phyloP scores from a whole-genome alignment of 176 grass and related monocot genomes.

The Zoysia pacifica region DNA sequence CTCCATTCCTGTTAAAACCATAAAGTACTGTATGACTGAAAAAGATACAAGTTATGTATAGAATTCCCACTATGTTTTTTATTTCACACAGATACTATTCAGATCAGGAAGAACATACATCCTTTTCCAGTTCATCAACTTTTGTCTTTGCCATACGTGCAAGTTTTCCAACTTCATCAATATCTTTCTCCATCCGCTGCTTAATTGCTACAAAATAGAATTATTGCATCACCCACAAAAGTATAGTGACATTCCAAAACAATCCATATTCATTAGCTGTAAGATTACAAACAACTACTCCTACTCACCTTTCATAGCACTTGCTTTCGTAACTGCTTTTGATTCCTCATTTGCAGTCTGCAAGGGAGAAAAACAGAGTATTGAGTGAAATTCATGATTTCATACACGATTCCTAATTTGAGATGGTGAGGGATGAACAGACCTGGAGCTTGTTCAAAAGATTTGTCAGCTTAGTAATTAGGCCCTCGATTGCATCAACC shows the following conservation, averaged over 20 bases:
- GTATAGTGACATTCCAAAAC: slow-evolving; percentile 9
- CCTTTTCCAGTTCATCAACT: slow-evolving; percentile 85
- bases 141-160: slow-evolving; percentile 83
- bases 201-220: slow-evolving; percentile 71
- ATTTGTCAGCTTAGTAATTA: slow-evolving; percentile 71
- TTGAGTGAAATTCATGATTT: neutral
- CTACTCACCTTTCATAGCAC: slow-evolving; percentile 77
- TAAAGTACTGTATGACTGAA: neutral
- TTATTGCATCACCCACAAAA: slow-evolving; percentile 3
- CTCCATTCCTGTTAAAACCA: neutral
- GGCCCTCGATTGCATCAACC: slow-evolving; percentile 78
- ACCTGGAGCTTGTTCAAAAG: slow-evolving; percentile 91
- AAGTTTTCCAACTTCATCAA: slow-evolving; percentile 94
- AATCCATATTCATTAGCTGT: neutral
- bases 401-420: neutral
- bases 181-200: slow-evolving; percentile 93
- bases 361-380: slow-evolving; percentile 24
- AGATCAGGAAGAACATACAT: slow-evolving; percentile 58
- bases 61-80: neutral
- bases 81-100: slow-evolving; percentile 1
- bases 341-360: slow-evolving; percentile 87
- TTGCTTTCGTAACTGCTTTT: slow-evolving; percentile 92
- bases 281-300: slow-evolving; percentile 18
- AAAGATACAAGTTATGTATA: neutral
- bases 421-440: neutral